Evolutionary conservation across 2,329 filamentous ascomycete genomes (phyloP).

Genomic region (Rhynchosporium graminicola): DNA sequence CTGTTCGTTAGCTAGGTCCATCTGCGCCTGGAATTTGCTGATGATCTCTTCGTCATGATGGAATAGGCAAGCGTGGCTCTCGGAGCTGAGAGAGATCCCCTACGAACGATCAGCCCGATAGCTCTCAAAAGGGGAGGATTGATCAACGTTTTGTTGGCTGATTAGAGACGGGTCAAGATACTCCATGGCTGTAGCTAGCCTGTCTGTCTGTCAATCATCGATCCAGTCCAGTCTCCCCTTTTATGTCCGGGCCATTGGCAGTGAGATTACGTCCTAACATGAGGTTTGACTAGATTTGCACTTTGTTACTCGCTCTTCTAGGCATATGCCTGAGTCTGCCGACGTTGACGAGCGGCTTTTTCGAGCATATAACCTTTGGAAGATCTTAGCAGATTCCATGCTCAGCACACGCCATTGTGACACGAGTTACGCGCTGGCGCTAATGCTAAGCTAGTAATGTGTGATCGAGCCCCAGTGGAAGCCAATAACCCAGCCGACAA

Average conservation of each 20-base stretch:
- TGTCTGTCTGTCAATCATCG: neutral
- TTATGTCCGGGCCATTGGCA: constrained; percentile 2
- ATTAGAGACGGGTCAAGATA: neutral
- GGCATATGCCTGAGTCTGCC: neutral
- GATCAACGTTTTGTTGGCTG: neutral
- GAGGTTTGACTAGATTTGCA: neutral
- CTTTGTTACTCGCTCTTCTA: neutral
- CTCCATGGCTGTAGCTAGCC: neutral
- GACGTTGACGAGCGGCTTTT: neutral
- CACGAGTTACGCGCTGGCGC: neutral
- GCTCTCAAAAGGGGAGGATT: neutral
- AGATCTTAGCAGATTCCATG: neutral
- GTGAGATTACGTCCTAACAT: neutral
- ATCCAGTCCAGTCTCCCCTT: neutral
- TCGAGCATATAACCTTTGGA: neutral
- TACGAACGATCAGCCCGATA: neutral
- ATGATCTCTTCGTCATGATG: constrained; percentile 8
- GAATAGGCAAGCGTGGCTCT: constrained; percentile 2
- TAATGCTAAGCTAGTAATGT: neutral
- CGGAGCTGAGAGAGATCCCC: neutral
- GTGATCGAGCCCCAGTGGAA: neutral
- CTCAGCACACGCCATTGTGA: neutral
- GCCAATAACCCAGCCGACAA: neutral
- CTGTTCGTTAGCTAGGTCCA: neutral
- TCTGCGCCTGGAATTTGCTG: neutral